A percentile compares a stretch with the other conserved stretches of the same genome.
Conservation (phyloP, 805 yeast species). For the Teunomyces panamensis region DNA sequence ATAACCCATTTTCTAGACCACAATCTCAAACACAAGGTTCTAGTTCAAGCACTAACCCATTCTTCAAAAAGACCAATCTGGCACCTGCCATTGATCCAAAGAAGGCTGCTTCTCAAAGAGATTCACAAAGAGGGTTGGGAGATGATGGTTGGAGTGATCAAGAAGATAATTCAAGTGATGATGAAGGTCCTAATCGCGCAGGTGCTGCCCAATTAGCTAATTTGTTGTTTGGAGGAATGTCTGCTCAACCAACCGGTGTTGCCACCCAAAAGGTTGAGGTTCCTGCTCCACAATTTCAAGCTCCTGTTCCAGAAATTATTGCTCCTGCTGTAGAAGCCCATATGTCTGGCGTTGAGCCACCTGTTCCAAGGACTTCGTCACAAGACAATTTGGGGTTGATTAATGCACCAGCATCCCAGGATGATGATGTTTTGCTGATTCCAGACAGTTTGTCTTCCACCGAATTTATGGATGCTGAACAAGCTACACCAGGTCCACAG, state of each 20-base stretch:
- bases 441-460: conserved; percentile 8
- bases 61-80: conserved; percentile 47
- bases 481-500: conserved; percentile 9
- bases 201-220: conserved; percentile 59
- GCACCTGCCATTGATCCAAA: conserved; percentile 46
- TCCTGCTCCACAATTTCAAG: conserved; percentile 2
- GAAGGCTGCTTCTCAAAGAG: conserved; percentile 68
- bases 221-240: conserved; percentile 50
- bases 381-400: neutral
- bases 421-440: conserved; percentile 11
- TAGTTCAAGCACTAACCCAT: conserved; percentile 46
- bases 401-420: conserved; percentile 3
- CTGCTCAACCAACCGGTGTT: conserved; percentile 30
- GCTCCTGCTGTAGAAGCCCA: neutral
- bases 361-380: neutral
- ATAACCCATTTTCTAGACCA: conserved; percentile 50
- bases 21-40: conserved; percentile 9
- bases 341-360: neutral
- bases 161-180: conserved; percentile 43
- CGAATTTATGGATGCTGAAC: conserved; percentile 2
- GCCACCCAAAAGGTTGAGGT: conserved; percentile 7
- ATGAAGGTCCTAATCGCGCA: conserved; percentile 45
- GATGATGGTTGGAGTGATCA: conserved; percentile 47
- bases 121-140: conserved; percentile 60
- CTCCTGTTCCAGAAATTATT: neutral